Conservation (phyloP, 2,329 filamentous ascomycete species). For the Aspergillus ochraceoroseus region DNA sequence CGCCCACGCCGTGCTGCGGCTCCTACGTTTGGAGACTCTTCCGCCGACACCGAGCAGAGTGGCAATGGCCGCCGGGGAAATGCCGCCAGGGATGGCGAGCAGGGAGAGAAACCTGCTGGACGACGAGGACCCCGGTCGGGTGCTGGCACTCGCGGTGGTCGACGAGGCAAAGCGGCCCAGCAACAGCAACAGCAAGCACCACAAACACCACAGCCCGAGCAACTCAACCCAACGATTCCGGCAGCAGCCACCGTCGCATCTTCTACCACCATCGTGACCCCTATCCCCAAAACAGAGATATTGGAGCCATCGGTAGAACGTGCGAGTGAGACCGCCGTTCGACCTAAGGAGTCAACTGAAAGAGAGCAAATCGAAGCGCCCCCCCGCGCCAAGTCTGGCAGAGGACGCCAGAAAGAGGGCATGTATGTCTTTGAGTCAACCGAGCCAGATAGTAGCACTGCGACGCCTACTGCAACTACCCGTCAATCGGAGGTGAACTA, state of each 20-base stretch:
- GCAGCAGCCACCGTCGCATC: constrained; percentile 14
- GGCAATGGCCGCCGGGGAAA: constrained; percentile 33
- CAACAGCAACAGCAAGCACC: constrained; percentile 18
- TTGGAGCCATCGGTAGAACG: constrained; percentile 20
- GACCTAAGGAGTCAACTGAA: constrained; percentile 29
- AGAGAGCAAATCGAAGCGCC: constrained; percentile 23
- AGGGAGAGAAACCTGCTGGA: constrained; percentile 32
- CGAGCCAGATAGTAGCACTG: constrained; percentile 25
- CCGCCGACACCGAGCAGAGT: constrained; percentile 30
- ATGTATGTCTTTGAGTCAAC: constrained; percentile 36
- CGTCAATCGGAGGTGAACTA: constrained; percentile 33
- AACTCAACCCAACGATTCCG: constrained; percentile 19
- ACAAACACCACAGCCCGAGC: constrained; percentile 13
- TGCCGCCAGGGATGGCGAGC: constrained; percentile 34
- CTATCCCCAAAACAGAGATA: constrained; percentile 27
- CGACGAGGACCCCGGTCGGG: constrained; percentile 35
- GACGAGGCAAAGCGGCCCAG: constrained; percentile 33
- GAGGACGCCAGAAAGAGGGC: constrained; percentile 32
- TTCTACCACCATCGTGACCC: constrained; percentile 16
- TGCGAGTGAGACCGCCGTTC: constrained; percentile 17
- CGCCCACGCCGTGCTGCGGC: constrained; percentile 48
- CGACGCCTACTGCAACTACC: constrained; percentile 12
- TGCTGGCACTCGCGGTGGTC: constrained; percentile 33
- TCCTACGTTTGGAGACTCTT: constrained; percentile 45
- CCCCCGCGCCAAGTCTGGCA: constrained; percentile 27